Base-by-base conservation (phyloP, 2,329 filamentous ascomycete species). In the Diaporthe citri region DNA sequence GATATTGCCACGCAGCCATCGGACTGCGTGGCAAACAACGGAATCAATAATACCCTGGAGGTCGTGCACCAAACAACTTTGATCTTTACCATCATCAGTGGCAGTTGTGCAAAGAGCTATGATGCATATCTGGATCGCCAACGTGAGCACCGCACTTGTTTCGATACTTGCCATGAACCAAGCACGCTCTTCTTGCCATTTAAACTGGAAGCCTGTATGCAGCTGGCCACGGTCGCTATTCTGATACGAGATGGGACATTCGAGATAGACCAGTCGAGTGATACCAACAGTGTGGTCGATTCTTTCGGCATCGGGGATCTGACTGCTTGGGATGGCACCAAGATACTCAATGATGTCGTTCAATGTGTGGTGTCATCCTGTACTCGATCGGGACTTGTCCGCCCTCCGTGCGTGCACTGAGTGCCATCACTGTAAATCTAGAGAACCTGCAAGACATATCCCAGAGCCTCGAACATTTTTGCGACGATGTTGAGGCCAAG, bases 21-120 rank as follows among this genome's bases (percentile, higher is more conserved):
- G n/a, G n/a, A n/a, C n/a, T n/a, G n/a, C n/a, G n/a, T n/a, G n/a
- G n/a, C n/a, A n/a, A n/a, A n/a, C n/a, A n/a, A n/a, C n/a, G n/a
- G n/a, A n/a, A n/a, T n/a, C n/a, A n/a, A n/a, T n/a, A n/a, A n/a
- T n/a, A n/a, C n/a, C n/a, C n/a, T n/a, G n/a, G n/a, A n/a, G n/a
- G n/a, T n/a, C n/a, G n/a, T n/a, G n/a, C n/a, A n/a, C n/a, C n/a
- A n/a, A n/a, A n/a, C n/a, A n/a, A n/a, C n/a, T n/a, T n/a, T n/a
- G n/a, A n/a, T n/a, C n/a, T n/a, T 46, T 15, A 6, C 9, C 36
- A 22, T 46, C 8, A 5, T 25, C 25, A 64, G 48, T 4, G 41
- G 41, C 39, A 64, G 60, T 20, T 64, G 60, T 9, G 59, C 39
- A 17, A 64, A 64, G 41, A 46, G 59, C 39, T 64, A 41, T 4